Evolutionary conservation across 2,329 filamentous ascomycete species (phyloP), one percentile per base, ranked within the genome.

Genomic region (Exophiala oligosperma): DNA sequence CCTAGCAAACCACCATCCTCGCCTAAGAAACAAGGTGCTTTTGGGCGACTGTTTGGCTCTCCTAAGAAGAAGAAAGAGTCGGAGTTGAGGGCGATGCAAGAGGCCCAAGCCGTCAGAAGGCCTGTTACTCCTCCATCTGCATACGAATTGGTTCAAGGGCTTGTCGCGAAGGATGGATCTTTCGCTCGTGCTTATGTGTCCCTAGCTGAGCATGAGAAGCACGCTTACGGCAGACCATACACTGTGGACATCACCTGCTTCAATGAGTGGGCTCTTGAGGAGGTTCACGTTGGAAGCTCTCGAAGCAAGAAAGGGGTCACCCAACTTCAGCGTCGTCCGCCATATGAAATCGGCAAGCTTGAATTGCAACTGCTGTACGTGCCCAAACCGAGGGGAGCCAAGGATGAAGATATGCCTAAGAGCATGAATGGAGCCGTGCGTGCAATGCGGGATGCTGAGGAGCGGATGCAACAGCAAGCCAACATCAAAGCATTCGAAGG

Each of bases 401-500:
- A 86, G 50, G 94, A 97, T 64, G 92, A 97, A 14, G 93, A 97
- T 66, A 97, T 99, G 91, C 94, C 94, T 54, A 97, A 97, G 86
- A 97, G 92, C 79, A 96, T 99, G 92, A 96, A 94, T 74, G 90
- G 91, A 44, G 96, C 92, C 73, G 89, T 97, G 67, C 85, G 94
- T 17, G 94, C 97, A 77, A 86, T 99, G 76, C 91, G 89, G 74
- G 91, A 93, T 52, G 92, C 93, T 1, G 92, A 96, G 72, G 82
- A 88, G 49, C 86, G 89, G 62, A 88, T 86, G 67, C 60, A 62
- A n/a, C 62, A 66, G 40, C 64, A 66, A 55, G 59, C 57, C n/a
- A 60, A 57, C 28, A 64, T 67, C 54, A 59, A 65, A 28, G 53
- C 57, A 9, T 96, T 85, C 81, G 93, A 99, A 74, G 93, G 94